These are phyloP conservation scores for Nannizzia gypsea DNA, from an alignment of 2,329 filamentous ascomycete genomes.

Conservation along the genomic window DNA sequence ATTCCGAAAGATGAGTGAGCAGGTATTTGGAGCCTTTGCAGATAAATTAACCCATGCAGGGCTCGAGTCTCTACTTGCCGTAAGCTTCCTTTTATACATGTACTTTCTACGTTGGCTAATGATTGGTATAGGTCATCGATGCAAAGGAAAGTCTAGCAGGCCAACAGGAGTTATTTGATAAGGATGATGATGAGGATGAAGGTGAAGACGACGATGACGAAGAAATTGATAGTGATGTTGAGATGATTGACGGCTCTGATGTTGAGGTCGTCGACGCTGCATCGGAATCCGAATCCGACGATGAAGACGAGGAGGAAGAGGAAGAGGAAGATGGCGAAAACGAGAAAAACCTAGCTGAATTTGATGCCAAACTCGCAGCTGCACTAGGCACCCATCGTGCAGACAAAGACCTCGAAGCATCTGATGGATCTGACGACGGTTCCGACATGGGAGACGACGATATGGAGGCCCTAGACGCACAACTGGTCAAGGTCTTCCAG, in stretches of 20 bases:
- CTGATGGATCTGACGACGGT: conserved; percentile 47
- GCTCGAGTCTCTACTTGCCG: conserved; percentile 49
- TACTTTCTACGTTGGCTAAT: not conserved
- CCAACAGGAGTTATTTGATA: conserved; percentile 74
- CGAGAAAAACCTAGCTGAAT: conserved; percentile 14
- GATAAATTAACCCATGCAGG: conserved; percentile 61
- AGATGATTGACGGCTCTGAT: conserved; percentile 23
- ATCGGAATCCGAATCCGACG: conserved; percentile 43
- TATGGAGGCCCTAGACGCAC: conserved; percentile 79
- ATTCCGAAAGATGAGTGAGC: conserved; percentile 73
- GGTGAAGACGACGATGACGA: conserved; percentile 11
- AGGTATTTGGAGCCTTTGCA: conserved; percentile 77
- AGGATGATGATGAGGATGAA: conserved; percentile 39
- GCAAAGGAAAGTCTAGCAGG: conserved; percentile 72
- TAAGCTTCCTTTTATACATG: conserved; percentile 17
- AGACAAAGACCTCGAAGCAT: conserved; percentile 45
- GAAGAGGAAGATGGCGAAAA: conserved; percentile 18
- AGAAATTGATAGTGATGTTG: conserved; percentile 18
- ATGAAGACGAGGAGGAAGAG: conserved; percentile 35
- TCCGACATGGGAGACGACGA: conserved; percentile 90
- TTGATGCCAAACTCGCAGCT: conserved; percentile 52
- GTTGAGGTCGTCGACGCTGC: conserved; percentile 30
- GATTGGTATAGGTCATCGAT: conserved; percentile 51
- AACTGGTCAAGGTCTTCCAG: conserved; percentile 75
- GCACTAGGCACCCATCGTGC: conserved; percentile 59